Evolutionary conservation across 1,284 basidiomycete species (phyloP).

Genomic region (Rhodotorula sp.): DNA sequence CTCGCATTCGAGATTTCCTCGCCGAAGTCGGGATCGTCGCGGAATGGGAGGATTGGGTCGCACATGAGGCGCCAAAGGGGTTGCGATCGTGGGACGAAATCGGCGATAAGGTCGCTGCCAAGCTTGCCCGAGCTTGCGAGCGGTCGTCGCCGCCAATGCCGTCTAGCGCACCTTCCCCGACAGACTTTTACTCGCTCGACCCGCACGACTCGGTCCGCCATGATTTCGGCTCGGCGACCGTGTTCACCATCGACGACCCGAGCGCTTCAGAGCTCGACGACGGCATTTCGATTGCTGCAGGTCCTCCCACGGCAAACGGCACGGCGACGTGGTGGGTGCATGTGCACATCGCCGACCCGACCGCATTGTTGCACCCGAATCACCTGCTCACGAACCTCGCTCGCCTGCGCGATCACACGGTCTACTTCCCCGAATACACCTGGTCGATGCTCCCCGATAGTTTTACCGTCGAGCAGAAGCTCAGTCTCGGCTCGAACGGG

Average conservation of each 20-base stretch:
- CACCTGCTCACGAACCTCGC: conserved; percentile 51
- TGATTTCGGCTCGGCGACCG: conserved; percentile 77
- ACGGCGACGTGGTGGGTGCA: conserved; percentile 71
- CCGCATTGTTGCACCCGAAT: conserved; percentile 64
- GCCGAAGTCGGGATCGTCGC: conserved; percentile 24
- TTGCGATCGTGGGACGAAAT: conserved; percentile 15
- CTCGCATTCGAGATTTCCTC: conserved; percentile 20
- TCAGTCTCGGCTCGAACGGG: conserved; percentile 60
- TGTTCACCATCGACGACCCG: conserved; percentile 86
- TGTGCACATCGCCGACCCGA: conserved; percentile 91
- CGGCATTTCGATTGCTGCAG: conserved; percentile 75
- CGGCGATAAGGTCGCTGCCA: conserved; percentile 1
- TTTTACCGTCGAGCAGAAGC: conserved; percentile 49
- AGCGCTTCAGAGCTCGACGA: conserved; percentile 88
- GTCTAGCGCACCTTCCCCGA: background rate
- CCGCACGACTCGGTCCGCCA: conserved; percentile 63
- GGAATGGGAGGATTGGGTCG: conserved; percentile 35
- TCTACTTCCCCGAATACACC: conserved; percentile 66
- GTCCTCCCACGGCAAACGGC: conserved; percentile 12
- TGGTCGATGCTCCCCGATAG: conserved; percentile 67
- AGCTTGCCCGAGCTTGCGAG: conserved; percentile 9
- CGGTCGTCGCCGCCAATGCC: conserved; percentile 1
- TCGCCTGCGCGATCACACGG: conserved; percentile 55
- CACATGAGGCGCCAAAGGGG: conserved; percentile 12
- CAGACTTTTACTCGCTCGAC: conserved; percentile 40